Evolutionary conservation across 192 early-diverging fungal species (phyloP), one percentile per base, ranked within the genome.

Genomic region (Podila epigama): DNA sequence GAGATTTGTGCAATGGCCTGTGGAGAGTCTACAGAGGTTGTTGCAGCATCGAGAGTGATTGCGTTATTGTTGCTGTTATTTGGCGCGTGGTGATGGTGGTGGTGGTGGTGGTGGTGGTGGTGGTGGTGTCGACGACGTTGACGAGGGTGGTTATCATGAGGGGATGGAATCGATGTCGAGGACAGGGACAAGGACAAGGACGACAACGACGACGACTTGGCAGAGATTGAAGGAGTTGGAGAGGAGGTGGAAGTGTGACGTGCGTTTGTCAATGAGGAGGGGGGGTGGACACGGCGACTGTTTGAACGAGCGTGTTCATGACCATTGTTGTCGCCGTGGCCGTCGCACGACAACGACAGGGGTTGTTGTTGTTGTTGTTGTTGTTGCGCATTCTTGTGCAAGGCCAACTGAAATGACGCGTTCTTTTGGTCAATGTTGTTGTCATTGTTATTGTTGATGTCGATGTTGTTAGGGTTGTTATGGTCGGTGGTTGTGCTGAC

Each of bases 1-100:
- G 73, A 77, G 28, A 34, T 59, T 22, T 53, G 60, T 4, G 66
- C 73, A 29, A 77, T 77, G 18, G 51, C 66, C 27, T 75, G 72
- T 25, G 73, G 40, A 4, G 73, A 77, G 37, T 59, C 58, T 33
- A 59, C 16, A 5, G 51, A 37, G 32, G 29, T 4, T 4, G 12
- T 12, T 36, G 36, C 51, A 8, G 42, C 12, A 59, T 1, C 55
- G 25, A 5, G 65, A 32, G 28, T 34, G 20, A 29, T 41, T 22
- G 25, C 27, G 40, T 16, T 51, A 48, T 2, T 51, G 60, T 51
- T 5, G 48, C 18, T 22, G 56, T 32, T 9, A 10, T 41, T n/a
- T n/a, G 44, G 44, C 29, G 36, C 51, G 35, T 27, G 39, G 20
- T 28, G 48, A 25, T 59, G 22, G 29, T 56, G 52, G 25, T 12